Evolutionary conservation across 2,329 filamentous ascomycete genomes (phyloP), one percentile per base, ranked within the genome.

Genomic region (Elsinoe australis): DNA sequence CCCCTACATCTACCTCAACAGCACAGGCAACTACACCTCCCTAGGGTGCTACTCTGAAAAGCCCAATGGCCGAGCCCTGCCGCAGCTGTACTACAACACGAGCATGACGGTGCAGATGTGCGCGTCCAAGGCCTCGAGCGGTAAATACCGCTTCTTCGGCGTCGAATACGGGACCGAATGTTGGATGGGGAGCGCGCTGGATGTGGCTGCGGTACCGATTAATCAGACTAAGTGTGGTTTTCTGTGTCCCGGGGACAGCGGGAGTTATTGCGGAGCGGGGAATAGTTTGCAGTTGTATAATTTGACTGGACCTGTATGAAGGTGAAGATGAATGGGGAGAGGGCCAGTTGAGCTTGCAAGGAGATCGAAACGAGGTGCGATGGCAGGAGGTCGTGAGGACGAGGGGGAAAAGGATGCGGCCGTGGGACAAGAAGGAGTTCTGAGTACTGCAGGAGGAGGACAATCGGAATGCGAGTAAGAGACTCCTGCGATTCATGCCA

Each of bases 211-310:
- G n/a, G 17, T 19, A 14, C 24, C 26, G 14, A 8, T 34, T 2
- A 47, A 21, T n/a, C 32, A 47, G 17, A 50, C 31, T n/a, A 44
- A 42, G 14, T 63, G 61, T 46, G 53, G 39, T 12, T 59, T 58
- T 54, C 32, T 51, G 2, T 64, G 61, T 34, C 47, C 53, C 3
- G 58, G 55, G 24, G 55, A 60, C 51, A 41, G 33, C 2, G 53
- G 50, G 12, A 53, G 60, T 44, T 56, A 53, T 38, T 64, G 61
- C 35, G 61, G 61, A n/a, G 59, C 54, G 15, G 55, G 56, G 7
- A 59, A 56, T 35, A 47, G 47, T 29, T 34, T 52, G 26, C 38
- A 50, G 24, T 32, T 52, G 35, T 52, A 52, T 21, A 44, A 44
- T 44, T 17, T 44, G 39, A 44, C 39, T 2, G n/a, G 26, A 17